Base-by-base conservation (phyloP, 371 early-diverging fungal genomes). In the Gilbertella persicaria region DNA sequence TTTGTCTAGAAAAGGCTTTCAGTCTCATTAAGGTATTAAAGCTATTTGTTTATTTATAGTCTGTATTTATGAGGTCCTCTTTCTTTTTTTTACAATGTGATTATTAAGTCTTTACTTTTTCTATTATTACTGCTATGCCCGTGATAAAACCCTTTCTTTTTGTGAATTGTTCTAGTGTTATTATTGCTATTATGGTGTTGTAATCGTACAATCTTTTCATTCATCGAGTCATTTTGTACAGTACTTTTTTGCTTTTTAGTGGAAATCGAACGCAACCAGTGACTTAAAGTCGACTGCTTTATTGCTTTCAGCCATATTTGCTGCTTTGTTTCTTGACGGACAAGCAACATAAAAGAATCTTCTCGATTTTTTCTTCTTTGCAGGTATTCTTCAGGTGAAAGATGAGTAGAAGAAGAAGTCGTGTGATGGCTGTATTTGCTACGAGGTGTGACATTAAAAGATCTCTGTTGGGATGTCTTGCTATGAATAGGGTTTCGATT, bases 121-220 rank as follows among this genome's bases (percentile, higher is more conserved):
- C n/a, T n/a, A n/a, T n/a, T n/a, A n/a, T n/a, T 50, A 14, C 6
- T 21, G 30, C 29, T 50, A 17, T 21, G 29, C 29, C 41, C 41
- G 6, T 42, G 23, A 17, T 52, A 52, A 43, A 52, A 52, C 3
- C 52, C 43, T 21, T 52, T 52, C 35, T 52, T 52, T 33, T 52
- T 52, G 6, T 52, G 41, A 3, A 52, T 52, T 5, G 25, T 28
- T 43, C 25, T 52, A 23, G n/a, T n/a, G n/a, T 40, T 40, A 21
- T 30, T 42, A n/a, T 42, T 42, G 3, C 21, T 41, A 41, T 9
- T 30, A 42, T 51, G 9, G 33, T 40, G 41, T 3, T 39, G 7
- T 24, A 50, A 23, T 29, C 40, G 23, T 13, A 50, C 19, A 6
- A 40, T n/a, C 12, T 16, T 23, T 13, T 41, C 28, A 5, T 44